Percentiles rank a stretch among this genome's conserved stretches.
Evolutionary conservation across 106 monocot species (phyloP).

Genomic region (Narthecium ossifragum): DNA sequence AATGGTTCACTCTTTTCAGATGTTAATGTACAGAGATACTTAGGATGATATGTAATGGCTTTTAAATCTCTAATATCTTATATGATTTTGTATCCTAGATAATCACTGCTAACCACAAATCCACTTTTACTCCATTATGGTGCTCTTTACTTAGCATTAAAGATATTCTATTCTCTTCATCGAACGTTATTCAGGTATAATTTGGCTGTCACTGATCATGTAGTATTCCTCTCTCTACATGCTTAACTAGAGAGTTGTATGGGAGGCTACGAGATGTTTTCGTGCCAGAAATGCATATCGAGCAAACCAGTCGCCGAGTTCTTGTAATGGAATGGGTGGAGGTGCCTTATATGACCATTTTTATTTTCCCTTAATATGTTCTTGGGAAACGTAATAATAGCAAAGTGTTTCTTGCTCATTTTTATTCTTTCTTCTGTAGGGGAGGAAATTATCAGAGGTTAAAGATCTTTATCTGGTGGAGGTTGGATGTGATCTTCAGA

Average conservation of each 20-base stretch:
- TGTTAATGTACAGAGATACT: too few species aligned
- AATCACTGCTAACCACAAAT: too few species aligned
- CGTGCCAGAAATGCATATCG: conserved; percentile 86
- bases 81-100: too few species aligned
- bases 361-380: conserved; percentile 4
- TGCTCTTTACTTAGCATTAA: too few species aligned
- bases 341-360: conserved; percentile 27
- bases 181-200: too few species aligned
- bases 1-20: too few species aligned
- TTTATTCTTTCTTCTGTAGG: conserved; percentile 39
- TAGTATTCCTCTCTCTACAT: conserved; percentile 3
- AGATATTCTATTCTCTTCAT: too few species aligned
- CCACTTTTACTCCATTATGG: too few species aligned
- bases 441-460: conserved; percentile 65
- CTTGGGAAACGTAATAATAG: conserved; percentile 2
- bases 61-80: too few species aligned
- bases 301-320: conserved; percentile 62
- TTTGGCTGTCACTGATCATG: too few species aligned
- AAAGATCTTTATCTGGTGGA: conserved; percentile 95
- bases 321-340: conserved; percentile 98
- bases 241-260: conserved; percentile 68
- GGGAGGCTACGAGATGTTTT: conserved; percentile 72
- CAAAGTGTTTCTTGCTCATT: background rate
- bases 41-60: background rate
- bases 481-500: conserved; percentile 28